Evolutionary conservation across 2,329 filamentous ascomycete genomes (phyloP).

Genomic region (Coniochaeta sp.): DNA sequence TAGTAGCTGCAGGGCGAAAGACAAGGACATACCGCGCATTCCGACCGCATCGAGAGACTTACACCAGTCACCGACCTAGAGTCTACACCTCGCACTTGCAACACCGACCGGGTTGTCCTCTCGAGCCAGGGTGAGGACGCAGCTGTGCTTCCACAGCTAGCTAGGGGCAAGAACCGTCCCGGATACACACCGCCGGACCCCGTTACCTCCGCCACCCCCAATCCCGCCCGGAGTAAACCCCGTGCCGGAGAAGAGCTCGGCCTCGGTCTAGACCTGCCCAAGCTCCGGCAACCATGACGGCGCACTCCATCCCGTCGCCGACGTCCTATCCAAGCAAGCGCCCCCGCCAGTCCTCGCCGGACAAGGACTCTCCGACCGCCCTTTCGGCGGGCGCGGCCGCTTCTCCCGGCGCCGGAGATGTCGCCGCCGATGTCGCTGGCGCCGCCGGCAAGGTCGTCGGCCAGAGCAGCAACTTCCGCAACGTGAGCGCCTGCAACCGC

Average conservation of each 20-base stretch:
- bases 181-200: no score
- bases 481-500: slow-evolving; percentile 90
- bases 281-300: slow-evolving; percentile 29
- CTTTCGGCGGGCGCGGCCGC: slow-evolving; percentile 17
- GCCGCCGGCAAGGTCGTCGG: slow-evolving; percentile 32
- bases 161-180: no score
- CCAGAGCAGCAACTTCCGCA: slow-evolving; percentile 65
- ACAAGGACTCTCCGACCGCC: slow-evolving; percentile 34
- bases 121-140: no score
- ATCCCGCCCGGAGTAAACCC: not conserved
- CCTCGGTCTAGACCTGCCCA: no score
- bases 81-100: no score
- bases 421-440: slow-evolving; percentile 18
- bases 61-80: no score
- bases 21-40: not conserved
- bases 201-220: not conserved
- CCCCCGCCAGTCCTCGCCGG: slow-evolving; percentile 45
- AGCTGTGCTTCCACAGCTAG: no score
- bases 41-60: no score
- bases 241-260: no score
- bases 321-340: slow-evolving; percentile 49
- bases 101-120: no score
- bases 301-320: slow-evolving; percentile 41
- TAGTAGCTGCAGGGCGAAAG: not conserved
- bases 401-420: slow-evolving; percentile 24